Conservation (phyloP, 257 asterid species). For the Perilla frutescens region DNA sequence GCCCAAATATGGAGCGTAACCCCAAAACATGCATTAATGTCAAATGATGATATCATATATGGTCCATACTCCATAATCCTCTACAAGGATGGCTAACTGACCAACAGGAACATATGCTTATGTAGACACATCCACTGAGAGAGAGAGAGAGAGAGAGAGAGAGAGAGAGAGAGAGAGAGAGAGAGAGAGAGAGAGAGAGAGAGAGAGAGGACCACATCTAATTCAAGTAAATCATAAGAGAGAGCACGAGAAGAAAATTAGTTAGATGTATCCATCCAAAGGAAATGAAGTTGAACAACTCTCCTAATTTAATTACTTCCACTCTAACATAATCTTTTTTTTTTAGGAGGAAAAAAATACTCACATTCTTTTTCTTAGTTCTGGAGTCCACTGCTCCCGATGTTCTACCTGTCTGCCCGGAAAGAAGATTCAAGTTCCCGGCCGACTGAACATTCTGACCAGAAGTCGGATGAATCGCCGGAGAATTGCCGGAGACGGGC, state of each 20-base stretch:
- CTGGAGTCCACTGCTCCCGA: conserved; percentile 34
- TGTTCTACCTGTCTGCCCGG: conserved; percentile 51
- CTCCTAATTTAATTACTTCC: too few relatives aligned
- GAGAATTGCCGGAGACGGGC: conserved; percentile 69
- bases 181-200: not conserved
- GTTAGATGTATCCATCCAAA: too few relatives aligned
- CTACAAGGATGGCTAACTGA: not conserved
- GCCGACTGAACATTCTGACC: conserved; percentile 64
- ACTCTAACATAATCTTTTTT: too few relatives aligned
- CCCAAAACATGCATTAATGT: not conserved
- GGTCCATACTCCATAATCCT: not conserved
- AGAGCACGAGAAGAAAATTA: not conserved
- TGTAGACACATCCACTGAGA: too few relatives aligned
- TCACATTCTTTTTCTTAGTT: conserved; percentile 46
- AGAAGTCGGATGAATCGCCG: conserved; percentile 57
- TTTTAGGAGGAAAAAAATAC: not conserved
- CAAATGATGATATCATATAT: not conserved
- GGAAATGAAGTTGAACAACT: too few relatives aligned
- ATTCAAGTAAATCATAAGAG: not conserved
- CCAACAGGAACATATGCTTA: not conserved
- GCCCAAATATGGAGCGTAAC: too few relatives aligned
- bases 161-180: not conserved
- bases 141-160: not conserved
- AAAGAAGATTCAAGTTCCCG: conserved; percentile 63
- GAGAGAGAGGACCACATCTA: not conserved